Evolutionary conservation across 257 asterid species (phyloP).

Genomic region (Gentiana dahurica): DNA sequence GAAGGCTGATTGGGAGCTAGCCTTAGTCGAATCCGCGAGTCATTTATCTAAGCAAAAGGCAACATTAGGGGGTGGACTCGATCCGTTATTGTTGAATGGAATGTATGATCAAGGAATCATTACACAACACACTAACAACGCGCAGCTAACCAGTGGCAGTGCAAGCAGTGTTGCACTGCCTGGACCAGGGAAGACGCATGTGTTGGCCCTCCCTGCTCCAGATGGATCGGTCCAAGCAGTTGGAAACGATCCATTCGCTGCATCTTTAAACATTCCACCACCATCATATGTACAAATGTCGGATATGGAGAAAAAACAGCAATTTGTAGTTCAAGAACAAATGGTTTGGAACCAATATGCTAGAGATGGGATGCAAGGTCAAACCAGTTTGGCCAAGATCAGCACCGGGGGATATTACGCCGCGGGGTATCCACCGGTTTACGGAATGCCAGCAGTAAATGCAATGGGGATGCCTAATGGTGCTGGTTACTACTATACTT

Average conservation of each 20-base stretch:
- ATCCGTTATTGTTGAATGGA: slow-evolving; percentile 63
- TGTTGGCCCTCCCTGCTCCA: slow-evolving; percentile 75
- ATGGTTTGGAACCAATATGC: slow-evolving; percentile 73
- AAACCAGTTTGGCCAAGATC: slow-evolving; percentile 59
- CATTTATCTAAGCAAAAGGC: slow-evolving; percentile 61
- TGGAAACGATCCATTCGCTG: slow-evolving; percentile 71
- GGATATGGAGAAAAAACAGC: slow-evolving; percentile 81
- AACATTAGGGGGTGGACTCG: slow-evolving; percentile 71
- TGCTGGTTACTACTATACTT: slow-evolving; percentile 50
- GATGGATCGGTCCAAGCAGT: slow-evolving; percentile 61
- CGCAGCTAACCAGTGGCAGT: slow-evolving; percentile 54
- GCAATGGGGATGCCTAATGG: slow-evolving; percentile 44
- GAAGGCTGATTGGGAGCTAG: slow-evolving; percentile 85
- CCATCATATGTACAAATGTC: slow-evolving; percentile 85
- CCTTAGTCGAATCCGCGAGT: slow-evolving; percentile 69
- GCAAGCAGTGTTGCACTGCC: slow-evolving; percentile 75
- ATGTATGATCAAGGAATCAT: slow-evolving; percentile 83
- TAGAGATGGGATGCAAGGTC: slow-evolving; percentile 71
- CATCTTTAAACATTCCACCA: slow-evolving; percentile 57
- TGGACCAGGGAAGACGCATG: slow-evolving; percentile 52
- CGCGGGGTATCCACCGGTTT: slow-evolving; percentile 38
- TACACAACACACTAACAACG: slow-evolving; percentile 47
- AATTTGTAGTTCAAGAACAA: slow-evolving; percentile 63
- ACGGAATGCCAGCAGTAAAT: slow-evolving; percentile 67
- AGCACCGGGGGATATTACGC: slow-evolving; percentile 48